phyloP scores from a whole-genome alignment of 805 yeast species.

The Yamadazyma insecticola region DNA sequence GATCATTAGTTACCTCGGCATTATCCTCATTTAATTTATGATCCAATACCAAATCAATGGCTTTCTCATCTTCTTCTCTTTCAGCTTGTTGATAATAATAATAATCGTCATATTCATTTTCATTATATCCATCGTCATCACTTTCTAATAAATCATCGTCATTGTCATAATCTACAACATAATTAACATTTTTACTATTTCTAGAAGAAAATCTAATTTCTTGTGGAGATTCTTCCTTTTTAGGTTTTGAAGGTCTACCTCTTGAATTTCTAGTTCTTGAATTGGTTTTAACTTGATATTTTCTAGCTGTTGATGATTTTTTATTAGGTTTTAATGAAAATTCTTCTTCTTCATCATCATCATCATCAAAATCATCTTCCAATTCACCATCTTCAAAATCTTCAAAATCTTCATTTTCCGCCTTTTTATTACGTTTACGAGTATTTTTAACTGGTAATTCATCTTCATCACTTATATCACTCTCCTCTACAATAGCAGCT shows the following conservation, averaged over 20 bases:
- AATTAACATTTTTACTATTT: conserved; percentile 63
- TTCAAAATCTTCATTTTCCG: conserved; percentile 5
- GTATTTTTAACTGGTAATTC: conserved; percentile 26
- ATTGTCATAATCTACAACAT: conserved; percentile 64
- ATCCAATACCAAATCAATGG: conserved; percentile 38
- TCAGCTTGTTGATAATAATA: conserved; percentile 27
- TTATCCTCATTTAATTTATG: conserved; percentile 30
- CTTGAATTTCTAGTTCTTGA: conserved; percentile 1
- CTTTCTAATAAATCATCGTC: conserved; percentile 53
- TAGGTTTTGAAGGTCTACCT: conserved; percentile 2
- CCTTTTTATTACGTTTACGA: conserved; percentile 1
- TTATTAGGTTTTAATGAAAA: conserved; percentile 15
- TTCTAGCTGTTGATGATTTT: conserved; percentile 1
- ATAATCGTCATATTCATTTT: conserved; percentile 27
- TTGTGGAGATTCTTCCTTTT: conserved; percentile 4
- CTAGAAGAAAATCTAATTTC: conserved; percentile 79
- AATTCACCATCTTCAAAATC: conserved; percentile 12
- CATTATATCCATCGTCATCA: conserved; percentile 26
- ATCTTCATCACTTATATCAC: conserved; percentile 34
- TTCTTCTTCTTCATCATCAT: conserved; percentile 15
- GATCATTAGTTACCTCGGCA: conserved; percentile 42
- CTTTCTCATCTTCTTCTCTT: conserved; percentile 29
- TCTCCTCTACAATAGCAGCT: conserved; percentile 27
- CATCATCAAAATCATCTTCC: conserved; percentile 15
- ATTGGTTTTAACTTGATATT: too few relatives aligned